Evolutionary conservation across 768 basidiomycete genomes (phyloP).

Genomic region (Russula lepida): DNA sequence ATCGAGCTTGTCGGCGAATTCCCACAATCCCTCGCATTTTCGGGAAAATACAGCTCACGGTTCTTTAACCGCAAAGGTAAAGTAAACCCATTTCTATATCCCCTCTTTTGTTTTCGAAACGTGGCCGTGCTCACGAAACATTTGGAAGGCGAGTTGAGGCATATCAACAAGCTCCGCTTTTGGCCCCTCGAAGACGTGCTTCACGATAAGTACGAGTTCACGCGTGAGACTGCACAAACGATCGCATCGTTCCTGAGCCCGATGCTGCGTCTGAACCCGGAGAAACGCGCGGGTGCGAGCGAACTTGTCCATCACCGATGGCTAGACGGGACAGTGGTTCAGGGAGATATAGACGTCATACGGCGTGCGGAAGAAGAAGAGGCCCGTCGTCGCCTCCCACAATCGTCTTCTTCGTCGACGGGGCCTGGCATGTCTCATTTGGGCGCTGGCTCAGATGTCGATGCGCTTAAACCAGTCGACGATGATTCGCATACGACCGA

Average conservation of each 20-base stretch:
- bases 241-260: slow-evolving; percentile 77
- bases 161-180: slow-evolving; percentile 88
- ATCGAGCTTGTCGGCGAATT: slow-evolving; percentile 93
- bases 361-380: slow-evolving; percentile 54
- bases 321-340: slow-evolving; percentile 78
- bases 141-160: slow-evolving; percentile 66
- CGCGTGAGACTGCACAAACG: slow-evolving; percentile 68
- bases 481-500: slow-evolving; percentile 29
- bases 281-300: slow-evolving; percentile 79
- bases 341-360: slow-evolving; percentile 84
- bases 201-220: slow-evolving; percentile 94
- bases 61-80: slow-evolving; percentile 95
- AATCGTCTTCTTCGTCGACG: not conserved
- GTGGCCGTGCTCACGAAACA: not conserved
- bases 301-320: slow-evolving; percentile 83
- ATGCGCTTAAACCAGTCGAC: slow-evolving; percentile 75
- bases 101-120: too few relatives aligned
- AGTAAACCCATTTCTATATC: slow-evolving; percentile 21
- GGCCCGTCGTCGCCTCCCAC: slow-evolving; percentile 25
- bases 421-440: not conserved
- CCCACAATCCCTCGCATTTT: slow-evolving; percentile 72
- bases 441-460: slow-evolving; percentile 29
- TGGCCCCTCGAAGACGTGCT: slow-evolving; percentile 80
- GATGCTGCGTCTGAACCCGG: slow-evolving; percentile 86
- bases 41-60: slow-evolving; percentile 88